Evolutionary conservation across 495 filamentous ascomycete genomes (phyloP).

Genomic region (Melanomma pulvis-pyrius): DNA sequence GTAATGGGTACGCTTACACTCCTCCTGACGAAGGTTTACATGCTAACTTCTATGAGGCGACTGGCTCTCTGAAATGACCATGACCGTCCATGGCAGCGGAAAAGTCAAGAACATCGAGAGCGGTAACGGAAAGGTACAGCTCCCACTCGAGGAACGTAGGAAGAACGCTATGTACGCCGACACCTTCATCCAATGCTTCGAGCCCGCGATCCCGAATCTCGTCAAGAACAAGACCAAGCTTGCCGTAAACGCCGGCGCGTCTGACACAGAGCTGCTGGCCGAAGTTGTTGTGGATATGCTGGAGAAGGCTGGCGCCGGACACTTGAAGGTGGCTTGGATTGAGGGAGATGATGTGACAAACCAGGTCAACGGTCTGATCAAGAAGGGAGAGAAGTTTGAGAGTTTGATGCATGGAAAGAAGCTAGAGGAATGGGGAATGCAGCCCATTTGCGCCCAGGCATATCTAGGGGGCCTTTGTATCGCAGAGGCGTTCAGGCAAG

Average conservation of each 20-base stretch:
- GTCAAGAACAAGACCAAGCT: constrained; percentile 32
- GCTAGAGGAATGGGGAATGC: constrained; percentile 38
- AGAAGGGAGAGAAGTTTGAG: constrained; percentile 27
- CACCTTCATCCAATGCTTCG: constrained; percentile 36
- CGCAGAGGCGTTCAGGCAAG: constrained; percentile 37
- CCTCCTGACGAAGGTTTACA: background rate
- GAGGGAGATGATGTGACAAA: constrained; percentile 33
- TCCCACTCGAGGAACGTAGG: constrained; percentile 30
- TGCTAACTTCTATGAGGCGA: constrained; percentile 17
- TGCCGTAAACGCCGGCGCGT: constrained; percentile 32
- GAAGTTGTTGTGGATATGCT: constrained; percentile 31
- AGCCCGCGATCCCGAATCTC: constrained; percentile 31
- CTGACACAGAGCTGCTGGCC: constrained; percentile 28
- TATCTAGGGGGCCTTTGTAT: constrained; percentile 43
- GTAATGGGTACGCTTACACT: constrained; percentile 15
- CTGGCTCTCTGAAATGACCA: constrained; percentile 40
- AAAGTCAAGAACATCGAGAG: constrained; percentile 27
- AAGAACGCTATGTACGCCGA: constrained; percentile 33
- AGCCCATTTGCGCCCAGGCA: constrained; percentile 39
- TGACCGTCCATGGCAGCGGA: constrained; percentile 38
- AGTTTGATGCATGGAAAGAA: constrained; percentile 33
- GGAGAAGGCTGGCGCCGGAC: constrained; percentile 23
- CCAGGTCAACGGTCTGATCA: constrained; percentile 23
- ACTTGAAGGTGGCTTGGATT: constrained; percentile 38
- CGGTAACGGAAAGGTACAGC: constrained; percentile 6